Evolutionary conservation across 208 protist species (phyloP), one percentile per base, ranked within the genome.

Genomic region (Phytomonas sp.): DNA sequence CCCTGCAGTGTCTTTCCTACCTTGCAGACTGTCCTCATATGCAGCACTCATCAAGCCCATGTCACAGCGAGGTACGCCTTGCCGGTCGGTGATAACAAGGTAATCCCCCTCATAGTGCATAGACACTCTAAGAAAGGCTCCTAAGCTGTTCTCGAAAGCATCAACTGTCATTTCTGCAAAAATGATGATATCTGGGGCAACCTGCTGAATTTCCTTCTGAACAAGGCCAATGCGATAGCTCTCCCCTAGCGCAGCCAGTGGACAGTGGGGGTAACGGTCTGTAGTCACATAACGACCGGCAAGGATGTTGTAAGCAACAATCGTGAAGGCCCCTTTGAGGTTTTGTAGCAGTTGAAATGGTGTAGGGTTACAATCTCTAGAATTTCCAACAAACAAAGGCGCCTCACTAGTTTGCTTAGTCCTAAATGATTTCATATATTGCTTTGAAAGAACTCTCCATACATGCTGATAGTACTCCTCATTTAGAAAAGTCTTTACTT

Each of bases 221-320:
- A 93, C 75, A 23, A 89, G 78, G 60, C 69, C 62, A n/a, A 89
- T 60, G 29, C 91, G 79, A 68, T 94, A 92, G 34, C 89, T 80
- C 70, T 96, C 88, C 28, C 80, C 83, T 40, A 96, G 79, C 31
- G 82, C 82, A 30, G 76, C 72, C 5, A 76, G 75, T 2, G 81
- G 77, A 66, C 91, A 93, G 74, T 78, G 60, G 17, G 83, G 82
- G 71, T 92, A 96, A n/a, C 79, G 68, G 65, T 93, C 85, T 7
- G 84, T 90, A 13, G 78, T 84, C 7, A 90, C 79, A 6, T 89
- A 73, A n/a, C 86, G 81, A 30, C 82, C 75, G 7, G 91, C 91
- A 4, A 93, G 65, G 62, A 96, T 87, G 71, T 96, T 96, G 72
- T 96, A 94, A 66, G 80, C 79, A 20, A 90, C 78, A 53, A 96